Conservation (phyloP, 2,329 filamentous ascomycete species). For the Epichloe uncinata region DNA sequence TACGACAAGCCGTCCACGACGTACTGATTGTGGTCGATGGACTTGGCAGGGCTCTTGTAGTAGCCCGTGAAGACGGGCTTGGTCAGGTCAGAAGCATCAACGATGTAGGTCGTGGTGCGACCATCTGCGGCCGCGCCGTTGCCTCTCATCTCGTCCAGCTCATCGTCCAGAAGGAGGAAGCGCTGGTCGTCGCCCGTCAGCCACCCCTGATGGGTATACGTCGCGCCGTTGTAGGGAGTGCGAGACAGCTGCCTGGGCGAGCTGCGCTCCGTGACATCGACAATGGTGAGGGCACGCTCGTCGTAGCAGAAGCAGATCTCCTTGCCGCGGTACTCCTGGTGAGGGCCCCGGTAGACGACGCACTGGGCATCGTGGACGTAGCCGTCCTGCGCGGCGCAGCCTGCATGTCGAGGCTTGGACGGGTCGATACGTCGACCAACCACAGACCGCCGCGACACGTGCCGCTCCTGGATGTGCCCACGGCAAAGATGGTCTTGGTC, state of each 20-base stretch:
- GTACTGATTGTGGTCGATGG: conserved; percentile 35
- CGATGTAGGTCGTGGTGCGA: conserved; percentile 23
- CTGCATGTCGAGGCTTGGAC: conserved; percentile 33
- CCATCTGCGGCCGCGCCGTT: conserved; percentile 22
- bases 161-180: conserved; percentile 33
- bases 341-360: conserved; percentile 36
- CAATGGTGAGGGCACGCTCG: conserved; percentile 17
- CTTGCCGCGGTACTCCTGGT: conserved; percentile 27
- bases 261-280: conserved; percentile 35
- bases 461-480: too few relatives aligned
- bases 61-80: conserved; percentile 24
- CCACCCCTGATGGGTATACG: conserved; percentile 43
- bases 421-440: conserved; percentile 42
- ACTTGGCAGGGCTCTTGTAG: conserved; percentile 24
- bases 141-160: conserved; percentile 32
- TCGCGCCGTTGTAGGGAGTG: conserved; percentile 38
- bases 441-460: conserved; percentile 13
- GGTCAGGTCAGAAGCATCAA: conserved; percentile 15
- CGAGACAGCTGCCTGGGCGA: conserved; percentile 32
- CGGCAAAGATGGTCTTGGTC: too few relatives aligned
- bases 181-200: conserved; percentile 29
- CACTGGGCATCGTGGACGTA: conserved; percentile 42
- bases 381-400: conserved; percentile 33
- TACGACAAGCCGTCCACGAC: conserved; percentile 27
- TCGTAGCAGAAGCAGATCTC: conserved; percentile 15